Percentiles rank a stretch among this genome's conserved stretches.
Evolutionary conservation across 2,329 filamentous ascomycete species (phyloP).

Genomic region (Verticillium klebahnii): DNA sequence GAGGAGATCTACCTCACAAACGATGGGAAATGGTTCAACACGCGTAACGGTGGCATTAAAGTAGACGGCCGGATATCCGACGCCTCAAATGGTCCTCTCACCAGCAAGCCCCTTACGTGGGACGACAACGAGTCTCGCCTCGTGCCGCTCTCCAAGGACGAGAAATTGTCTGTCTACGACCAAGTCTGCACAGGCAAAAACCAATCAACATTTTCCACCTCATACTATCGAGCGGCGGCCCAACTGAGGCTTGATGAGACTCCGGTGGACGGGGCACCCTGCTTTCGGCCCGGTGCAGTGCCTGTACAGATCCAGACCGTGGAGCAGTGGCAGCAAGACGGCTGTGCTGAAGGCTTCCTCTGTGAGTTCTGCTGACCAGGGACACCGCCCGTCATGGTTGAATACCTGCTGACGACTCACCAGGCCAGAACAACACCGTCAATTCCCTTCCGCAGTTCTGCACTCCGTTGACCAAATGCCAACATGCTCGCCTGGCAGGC

Average conservation of each 20-base stretch:
- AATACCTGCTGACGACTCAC: slow-evolving; percentile 5
- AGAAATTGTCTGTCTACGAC: slow-evolving; percentile 27
- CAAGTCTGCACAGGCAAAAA: slow-evolving; percentile 37
- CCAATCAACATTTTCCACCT: slow-evolving; percentile 33
- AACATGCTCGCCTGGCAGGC: slow-evolving; percentile 28
- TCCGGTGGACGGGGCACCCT: slow-evolving; percentile 32
- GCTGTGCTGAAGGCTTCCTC: slow-evolving; percentile 36
- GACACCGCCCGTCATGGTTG: background rate
- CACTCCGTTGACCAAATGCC: slow-evolving; percentile 31
- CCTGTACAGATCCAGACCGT: slow-evolving; percentile 34
- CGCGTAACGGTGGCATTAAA: slow-evolving; percentile 17
- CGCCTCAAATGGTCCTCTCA: slow-evolving; percentile 29
- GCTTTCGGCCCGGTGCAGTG: slow-evolving; percentile 31
- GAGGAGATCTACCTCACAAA: slow-evolving; percentile 28
- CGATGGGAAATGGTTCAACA: slow-evolving; percentile 37
- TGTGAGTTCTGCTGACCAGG: slow-evolving; percentile 25
- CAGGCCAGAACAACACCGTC: slow-evolving; percentile 38
- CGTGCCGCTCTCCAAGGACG: slow-evolving; percentile 17
- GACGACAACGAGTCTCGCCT: slow-evolving; percentile 18
- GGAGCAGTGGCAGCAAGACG: slow-evolving; percentile 27
- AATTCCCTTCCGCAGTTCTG: slow-evolving; percentile 42
- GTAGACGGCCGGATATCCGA: slow-evolving; percentile 26
- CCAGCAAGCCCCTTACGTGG: slow-evolving; percentile 21
- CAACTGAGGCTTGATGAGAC: slow-evolving; percentile 19
- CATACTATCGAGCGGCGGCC: slow-evolving; percentile 29